Percentiles rank a stretch among this genome's conserved stretches.
phyloP scores from a whole-genome alignment of 805 yeast species.

The Saccharomycopsis lassenensis region DNA sequence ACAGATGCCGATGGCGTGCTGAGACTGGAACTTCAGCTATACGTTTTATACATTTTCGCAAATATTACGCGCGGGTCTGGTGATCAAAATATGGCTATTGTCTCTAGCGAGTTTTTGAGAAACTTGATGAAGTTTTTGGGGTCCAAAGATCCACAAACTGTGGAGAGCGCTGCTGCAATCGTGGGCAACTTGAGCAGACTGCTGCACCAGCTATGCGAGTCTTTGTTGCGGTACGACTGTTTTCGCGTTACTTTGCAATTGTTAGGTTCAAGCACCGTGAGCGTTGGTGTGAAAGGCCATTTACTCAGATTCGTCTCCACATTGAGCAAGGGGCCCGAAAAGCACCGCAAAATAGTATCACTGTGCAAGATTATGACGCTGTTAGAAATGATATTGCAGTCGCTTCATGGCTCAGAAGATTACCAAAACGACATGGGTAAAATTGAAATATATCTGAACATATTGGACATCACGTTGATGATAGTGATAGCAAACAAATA shows the following conservation, averaged over 20 bases:
- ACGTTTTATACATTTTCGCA: conserved; percentile 13
- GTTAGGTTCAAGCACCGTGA: conserved; percentile 6
- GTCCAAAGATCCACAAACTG: neutral
- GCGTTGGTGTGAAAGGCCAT: conserved; percentile 5
- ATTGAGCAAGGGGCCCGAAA: conserved; percentile 11
- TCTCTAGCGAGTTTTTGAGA: conserved; percentile 7
- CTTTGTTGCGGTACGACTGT: conserved; percentile 2
- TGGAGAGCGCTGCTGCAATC: conserved; percentile 10
- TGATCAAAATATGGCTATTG: conserved; percentile 9
- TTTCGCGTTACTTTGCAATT: conserved; percentile 6
- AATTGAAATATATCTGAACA: conserved; percentile 7
- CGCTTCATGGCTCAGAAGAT: neutral
- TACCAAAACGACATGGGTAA: neutral
- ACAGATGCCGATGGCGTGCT: conserved; percentile 11
- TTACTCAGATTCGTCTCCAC: conserved; percentile 9
- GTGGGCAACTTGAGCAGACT: conserved; percentile 9
- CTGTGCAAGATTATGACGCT: conserved; percentile 9
- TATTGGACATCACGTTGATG: conserved; percentile 11
- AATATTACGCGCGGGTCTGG: conserved; percentile 14
- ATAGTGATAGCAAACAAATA: conserved; percentile 10
- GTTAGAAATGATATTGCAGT: conserved; percentile 7
- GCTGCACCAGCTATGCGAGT: conserved; percentile 1
- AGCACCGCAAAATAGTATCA: conserved; percentile 7
- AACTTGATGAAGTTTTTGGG: conserved; percentile 3
- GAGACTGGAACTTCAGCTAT: conserved; percentile 11